Conservation (phyloP, 257 asterid genomes). For the Fraxinus excelsior region DNA sequence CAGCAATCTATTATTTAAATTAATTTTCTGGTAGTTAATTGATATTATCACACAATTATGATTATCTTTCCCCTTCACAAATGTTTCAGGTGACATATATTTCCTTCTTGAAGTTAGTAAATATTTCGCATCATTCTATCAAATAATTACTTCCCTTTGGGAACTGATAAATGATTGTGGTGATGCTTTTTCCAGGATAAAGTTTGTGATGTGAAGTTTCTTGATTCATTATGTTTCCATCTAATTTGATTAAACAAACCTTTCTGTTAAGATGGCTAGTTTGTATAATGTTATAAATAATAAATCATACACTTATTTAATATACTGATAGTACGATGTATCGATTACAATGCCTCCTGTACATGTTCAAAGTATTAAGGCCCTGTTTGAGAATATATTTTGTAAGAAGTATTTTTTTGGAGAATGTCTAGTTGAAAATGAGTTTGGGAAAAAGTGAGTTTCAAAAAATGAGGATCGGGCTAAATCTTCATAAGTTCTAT, state of each 20-base stretch:
- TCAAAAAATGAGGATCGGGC: too few relatives aligned
- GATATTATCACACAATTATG: not conserved
- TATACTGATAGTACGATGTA: not conserved
- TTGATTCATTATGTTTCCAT: constrained; percentile 3
- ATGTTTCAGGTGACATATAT: not conserved
- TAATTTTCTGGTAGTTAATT: not conserved
- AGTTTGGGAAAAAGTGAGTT: too few relatives aligned
- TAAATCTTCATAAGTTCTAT: not conserved
- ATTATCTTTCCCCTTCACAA: not conserved
- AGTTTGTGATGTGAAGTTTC: constrained; percentile 7
- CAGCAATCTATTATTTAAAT: not conserved
- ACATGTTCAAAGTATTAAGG: not conserved
- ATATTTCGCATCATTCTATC: not conserved
- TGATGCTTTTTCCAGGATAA: not conserved
- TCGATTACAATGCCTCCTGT: not conserved
- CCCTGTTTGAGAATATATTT: too few relatives aligned
- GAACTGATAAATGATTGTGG: not conserved
- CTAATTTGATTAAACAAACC: not conserved
- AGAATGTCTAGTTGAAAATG: too few relatives aligned
- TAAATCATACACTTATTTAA: not conserved
- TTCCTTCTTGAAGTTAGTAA: not conserved
- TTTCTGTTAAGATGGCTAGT: not conserved
- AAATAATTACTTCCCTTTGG: not conserved
- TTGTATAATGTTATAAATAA: not conserved
- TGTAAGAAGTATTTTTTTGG: too few relatives aligned